These are phyloP conservation scores for Colletotrichum navitas DNA, from an alignment of 2,329 filamentous ascomycete species.

Conservation along the genomic window DNA sequence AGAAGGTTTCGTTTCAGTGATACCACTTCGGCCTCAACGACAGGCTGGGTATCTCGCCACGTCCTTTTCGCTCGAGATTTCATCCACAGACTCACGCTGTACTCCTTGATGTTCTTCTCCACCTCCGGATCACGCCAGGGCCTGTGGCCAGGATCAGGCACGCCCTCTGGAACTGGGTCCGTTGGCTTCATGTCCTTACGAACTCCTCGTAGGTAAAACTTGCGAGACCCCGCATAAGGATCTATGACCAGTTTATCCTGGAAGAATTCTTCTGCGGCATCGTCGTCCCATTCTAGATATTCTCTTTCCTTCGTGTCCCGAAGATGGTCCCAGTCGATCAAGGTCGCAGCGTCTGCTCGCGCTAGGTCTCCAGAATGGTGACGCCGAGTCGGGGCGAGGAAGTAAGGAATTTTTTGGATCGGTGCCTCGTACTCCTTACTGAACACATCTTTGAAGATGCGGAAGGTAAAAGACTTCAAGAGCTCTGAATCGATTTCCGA, in stretches of 20 bases:
- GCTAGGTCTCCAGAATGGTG: constrained; percentile 46
- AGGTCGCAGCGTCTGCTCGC: background rate
- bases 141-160: constrained; percentile 61
- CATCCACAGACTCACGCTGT: constrained; percentile 81
- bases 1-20: constrained; percentile 86
- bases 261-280: constrained; percentile 63
- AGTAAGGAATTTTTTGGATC: constrained; percentile 80
- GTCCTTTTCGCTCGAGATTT: constrained; percentile 65
- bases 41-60: constrained; percentile 80
- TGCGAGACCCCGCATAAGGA: constrained; percentile 72
- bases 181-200: constrained; percentile 70
- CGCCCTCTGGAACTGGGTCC: constrained; percentile 73
- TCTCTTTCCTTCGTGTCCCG: constrained; percentile 52
- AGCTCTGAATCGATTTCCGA: constrained; percentile 59
- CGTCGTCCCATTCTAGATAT: constrained; percentile 56
- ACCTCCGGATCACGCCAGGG: constrained; percentile 50
- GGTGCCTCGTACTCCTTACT: constrained; percentile 84
- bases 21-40: constrained; percentile 81
- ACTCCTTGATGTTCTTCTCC: constrained; percentile 80
- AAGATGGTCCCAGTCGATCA: constrained; percentile 74
- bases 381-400: constrained; percentile 72
- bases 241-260: constrained; percentile 68
- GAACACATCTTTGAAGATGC: constrained; percentile 86
- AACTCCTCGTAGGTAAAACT: constrained; percentile 67
- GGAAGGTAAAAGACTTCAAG: constrained; percentile 80